These are phyloP conservation scores for Metschnikowia henanensis DNA, from an alignment of 805 yeast genomes.

Conservation along the genomic window DNA sequence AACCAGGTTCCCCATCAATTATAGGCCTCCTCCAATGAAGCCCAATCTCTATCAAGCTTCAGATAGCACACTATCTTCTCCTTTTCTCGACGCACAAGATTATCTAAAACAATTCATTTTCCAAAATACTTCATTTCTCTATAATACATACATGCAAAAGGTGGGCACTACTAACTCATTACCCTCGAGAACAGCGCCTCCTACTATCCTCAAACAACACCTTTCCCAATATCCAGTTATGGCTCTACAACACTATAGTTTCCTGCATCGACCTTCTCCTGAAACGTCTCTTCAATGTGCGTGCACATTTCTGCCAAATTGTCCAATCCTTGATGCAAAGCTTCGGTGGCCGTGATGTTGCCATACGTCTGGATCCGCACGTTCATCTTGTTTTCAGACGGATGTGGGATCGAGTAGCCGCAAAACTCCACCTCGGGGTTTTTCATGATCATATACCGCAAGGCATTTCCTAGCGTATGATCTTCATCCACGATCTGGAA, in stretches of 20 bases:
- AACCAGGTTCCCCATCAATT: too few species aligned
- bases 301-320: constrained; percentile 82
- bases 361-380: constrained; percentile 94
- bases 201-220: too few species aligned
- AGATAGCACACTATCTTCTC: too few species aligned
- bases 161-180: too few species aligned
- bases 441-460: constrained; percentile 93
- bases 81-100: too few species aligned
- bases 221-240: too few species aligned
- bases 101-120: too few species aligned
- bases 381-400: constrained; percentile 88
- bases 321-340: constrained; percentile 86
- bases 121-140: too few species aligned
- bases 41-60: too few species aligned
- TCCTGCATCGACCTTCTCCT: constrained; percentile 62
- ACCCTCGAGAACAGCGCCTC: too few species aligned
- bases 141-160: constrained; percentile 1
- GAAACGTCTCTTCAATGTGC: constrained; percentile 77
- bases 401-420: constrained; percentile 98
- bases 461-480: constrained; percentile 93
- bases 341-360: constrained; percentile 82
- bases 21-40: too few species aligned
- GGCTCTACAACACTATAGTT: constrained; percentile 52
- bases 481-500: constrained; percentile 93
- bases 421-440: constrained; percentile 98